Evolutionary conservation across 352 stramenopile species (phyloP).

Genomic region (Pythium chondricola): DNA sequence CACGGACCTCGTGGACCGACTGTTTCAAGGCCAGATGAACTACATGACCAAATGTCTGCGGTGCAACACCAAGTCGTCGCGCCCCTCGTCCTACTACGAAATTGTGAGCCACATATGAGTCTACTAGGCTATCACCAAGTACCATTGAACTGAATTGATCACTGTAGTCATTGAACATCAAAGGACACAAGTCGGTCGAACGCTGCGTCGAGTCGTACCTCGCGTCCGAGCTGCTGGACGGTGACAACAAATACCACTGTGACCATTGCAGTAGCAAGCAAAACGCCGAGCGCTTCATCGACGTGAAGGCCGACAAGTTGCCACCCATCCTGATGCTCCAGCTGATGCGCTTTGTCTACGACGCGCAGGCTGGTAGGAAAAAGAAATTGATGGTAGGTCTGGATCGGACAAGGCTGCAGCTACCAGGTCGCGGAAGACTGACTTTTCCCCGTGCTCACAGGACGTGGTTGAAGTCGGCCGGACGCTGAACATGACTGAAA

Average conservation of each 20-base stretch:
- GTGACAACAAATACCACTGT: conserved; percentile 87
- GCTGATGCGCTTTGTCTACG: conserved; percentile 84
- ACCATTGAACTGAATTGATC: not conserved
- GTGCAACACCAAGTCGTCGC: conserved; percentile 59
- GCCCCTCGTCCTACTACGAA: conserved; percentile 74
- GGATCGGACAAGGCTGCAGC: no score
- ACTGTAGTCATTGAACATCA: conserved; percentile 75
- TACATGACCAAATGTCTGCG: conserved; percentile 81
- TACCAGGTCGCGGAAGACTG: no score
- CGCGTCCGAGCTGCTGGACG: conserved; percentile 64
- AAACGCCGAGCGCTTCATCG: conserved; percentile 63
- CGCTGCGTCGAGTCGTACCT: conserved; percentile 71
- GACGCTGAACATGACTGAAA: conserved; percentile 71
- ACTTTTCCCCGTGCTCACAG: conserved; percentile 17
- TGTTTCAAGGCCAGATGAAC: conserved; percentile 79
- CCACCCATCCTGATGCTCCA: conserved; percentile 75
- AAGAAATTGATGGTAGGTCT: conserved; percentile 83
- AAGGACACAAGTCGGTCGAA: conserved; percentile 66
- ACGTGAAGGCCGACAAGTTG: conserved; percentile 45
- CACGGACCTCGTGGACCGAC: conserved; percentile 58
- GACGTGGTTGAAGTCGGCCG: conserved; percentile 80
- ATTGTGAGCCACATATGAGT: conserved; percentile 33
- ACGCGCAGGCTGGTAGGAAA: conserved; percentile 58
- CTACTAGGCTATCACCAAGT: not conserved
- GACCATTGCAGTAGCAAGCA: conserved; percentile 71